Evolutionary conservation across 2,329 filamentous ascomycete genomes (phyloP).

Genomic region (Xylaria sp.): DNA sequence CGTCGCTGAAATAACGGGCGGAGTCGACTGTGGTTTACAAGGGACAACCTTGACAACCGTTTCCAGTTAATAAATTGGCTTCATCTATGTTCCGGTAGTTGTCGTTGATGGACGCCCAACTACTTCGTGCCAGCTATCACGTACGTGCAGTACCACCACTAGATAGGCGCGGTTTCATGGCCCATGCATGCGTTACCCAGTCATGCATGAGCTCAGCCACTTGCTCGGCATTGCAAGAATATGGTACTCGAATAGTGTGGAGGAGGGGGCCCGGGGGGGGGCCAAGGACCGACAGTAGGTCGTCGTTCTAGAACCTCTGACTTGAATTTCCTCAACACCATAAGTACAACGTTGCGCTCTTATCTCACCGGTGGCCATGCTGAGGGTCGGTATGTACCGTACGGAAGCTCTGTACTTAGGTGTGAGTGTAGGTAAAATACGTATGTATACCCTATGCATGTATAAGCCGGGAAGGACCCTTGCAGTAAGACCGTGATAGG

Average conservation of each 20-base stretch:
- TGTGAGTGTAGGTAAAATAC: conserved; percentile 1
- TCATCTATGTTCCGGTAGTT: background rate
- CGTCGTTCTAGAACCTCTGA: background rate
- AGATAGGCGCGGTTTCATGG: background rate
- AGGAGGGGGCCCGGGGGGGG: background rate
- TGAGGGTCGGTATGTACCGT: background rate
- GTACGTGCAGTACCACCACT: background rate
- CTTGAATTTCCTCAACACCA: no score
- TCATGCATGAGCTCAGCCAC: conserved; percentile 15
- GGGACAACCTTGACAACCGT: background rate
- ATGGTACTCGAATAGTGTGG: background rate
- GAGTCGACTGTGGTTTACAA: background rate
- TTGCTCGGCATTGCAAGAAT: conserved; percentile 9
- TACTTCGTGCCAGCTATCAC: background rate
- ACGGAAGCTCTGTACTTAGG: conserved; percentile 1
- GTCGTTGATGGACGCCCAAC: background rate
- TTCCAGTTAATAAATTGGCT: background rate
- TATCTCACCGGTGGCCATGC: background rate
- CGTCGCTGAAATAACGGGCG: background rate
- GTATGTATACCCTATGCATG: conserved; percentile 12
- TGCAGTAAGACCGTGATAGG: conserved; percentile 4
- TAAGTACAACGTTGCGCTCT: no score
- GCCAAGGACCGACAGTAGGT: background rate
- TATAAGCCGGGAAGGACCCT: conserved; percentile 13
- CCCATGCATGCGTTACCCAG: background rate